Conservation (phyloP, 192 early-diverging fungal species). For the Oehlia diaphana region DNA sequence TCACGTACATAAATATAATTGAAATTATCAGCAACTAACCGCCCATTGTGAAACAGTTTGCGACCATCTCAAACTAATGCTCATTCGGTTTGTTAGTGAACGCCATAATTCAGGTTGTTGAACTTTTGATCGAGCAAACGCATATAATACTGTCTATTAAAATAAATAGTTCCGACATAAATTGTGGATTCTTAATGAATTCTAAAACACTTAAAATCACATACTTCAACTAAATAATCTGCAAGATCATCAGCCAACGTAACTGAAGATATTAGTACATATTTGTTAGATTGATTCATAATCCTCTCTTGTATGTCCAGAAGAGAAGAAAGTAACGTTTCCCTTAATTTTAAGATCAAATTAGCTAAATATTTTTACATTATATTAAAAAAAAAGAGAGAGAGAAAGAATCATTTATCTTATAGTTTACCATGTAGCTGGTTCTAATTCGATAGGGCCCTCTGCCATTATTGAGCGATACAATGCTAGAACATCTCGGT, state of each 20-base stretch:
- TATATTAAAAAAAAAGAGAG: slow-evolving; percentile 26
- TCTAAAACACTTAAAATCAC: background rate
- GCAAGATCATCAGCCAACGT: slow-evolving; percentile 60
- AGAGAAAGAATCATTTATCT: slow-evolving; percentile 31
- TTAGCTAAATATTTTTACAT: background rate
- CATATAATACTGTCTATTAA: slow-evolving; percentile 60
- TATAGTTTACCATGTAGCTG: slow-evolving; percentile 49
- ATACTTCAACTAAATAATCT: slow-evolving; percentile 65
- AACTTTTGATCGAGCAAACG: slow-evolving; percentile 63
- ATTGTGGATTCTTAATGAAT: background rate
- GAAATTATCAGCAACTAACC: slow-evolving; percentile 41
- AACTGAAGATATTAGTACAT: slow-evolving; percentile 37
- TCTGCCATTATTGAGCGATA: slow-evolving; percentile 61
- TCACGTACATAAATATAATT: background rate
- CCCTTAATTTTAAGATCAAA: slow-evolving; percentile 38
- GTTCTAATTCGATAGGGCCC: slow-evolving; percentile 54
- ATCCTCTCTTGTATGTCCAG: slow-evolving; percentile 64
- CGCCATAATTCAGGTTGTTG: slow-evolving; percentile 58
- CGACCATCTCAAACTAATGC: slow-evolving; percentile 51
- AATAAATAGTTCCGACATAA: background rate
- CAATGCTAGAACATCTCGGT: slow-evolving; percentile 68
- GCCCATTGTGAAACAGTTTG: slow-evolving; percentile 68
- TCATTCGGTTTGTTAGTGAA: slow-evolving; percentile 48
- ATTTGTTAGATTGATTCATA: slow-evolving; percentile 48
- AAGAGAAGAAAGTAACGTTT: slow-evolving; percentile 54